Evolutionary conservation across 176 grass and related monocot species (phyloP).

Genomic region (Luzula sylvatica): DNA sequence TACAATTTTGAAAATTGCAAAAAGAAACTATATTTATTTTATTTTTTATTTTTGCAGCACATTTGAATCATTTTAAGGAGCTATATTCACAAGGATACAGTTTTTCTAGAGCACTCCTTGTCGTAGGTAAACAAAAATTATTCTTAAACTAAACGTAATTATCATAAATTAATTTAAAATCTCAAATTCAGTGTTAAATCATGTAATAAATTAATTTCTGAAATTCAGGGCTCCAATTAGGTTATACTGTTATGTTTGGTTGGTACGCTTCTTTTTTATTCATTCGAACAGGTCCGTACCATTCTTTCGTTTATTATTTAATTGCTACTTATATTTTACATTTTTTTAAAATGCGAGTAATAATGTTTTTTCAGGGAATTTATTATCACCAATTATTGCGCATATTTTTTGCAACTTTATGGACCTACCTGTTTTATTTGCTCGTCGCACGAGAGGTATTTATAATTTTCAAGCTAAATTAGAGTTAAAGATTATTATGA

Average conservation of each 20-base stretch:
- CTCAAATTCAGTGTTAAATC: neutral
- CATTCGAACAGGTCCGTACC: slow-evolving; percentile 63
- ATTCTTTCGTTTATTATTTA: neutral
- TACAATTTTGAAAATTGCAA: neutral
- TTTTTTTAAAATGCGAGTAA: slow-evolving; percentile 8
- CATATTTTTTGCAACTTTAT: slow-evolving; percentile 90
- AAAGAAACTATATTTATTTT: neutral
- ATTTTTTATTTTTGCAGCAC: slow-evolving; percentile 45
- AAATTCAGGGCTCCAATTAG: slow-evolving; percentile 62
- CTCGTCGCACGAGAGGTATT: slow-evolving; percentile 45
- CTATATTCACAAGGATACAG: slow-evolving; percentile 58
- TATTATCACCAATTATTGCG: slow-evolving; percentile 61
- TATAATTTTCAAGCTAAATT: neutral
- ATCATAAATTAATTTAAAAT: neutral
- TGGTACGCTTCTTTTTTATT: slow-evolving; percentile 95
- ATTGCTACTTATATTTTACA: neutral
- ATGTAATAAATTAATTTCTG: neutral
- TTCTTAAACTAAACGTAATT: neutral
- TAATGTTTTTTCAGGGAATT: slow-evolving; percentile 33
- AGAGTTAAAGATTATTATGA: slow-evolving; percentile 4
- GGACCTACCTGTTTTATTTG: slow-evolving; percentile 57
- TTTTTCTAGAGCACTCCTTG: slow-evolving; percentile 63
- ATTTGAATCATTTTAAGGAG: slow-evolving; percentile 79
- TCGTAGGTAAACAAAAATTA: slow-evolving; percentile 95
- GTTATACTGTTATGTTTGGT: slow-evolving; percentile 90